Base-by-base conservation (phyloP, 2,329 filamentous ascomycete genomes). In the Epichloe sp. region DNA sequence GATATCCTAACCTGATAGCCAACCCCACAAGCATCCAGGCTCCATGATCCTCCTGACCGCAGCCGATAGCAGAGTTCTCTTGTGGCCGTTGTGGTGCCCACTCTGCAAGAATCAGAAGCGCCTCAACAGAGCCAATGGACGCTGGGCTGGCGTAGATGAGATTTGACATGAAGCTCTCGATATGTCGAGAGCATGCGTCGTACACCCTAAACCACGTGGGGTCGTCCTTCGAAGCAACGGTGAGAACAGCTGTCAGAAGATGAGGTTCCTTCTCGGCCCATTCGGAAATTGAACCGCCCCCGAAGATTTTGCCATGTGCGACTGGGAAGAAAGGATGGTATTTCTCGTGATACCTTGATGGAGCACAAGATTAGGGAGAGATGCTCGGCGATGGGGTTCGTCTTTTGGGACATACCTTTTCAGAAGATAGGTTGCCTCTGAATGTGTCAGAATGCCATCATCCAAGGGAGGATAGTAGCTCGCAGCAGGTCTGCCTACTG, bases 11-110 rank as follows among this genome's bases (percentile, higher is more conserved):
- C 6, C 84, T 75, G 6, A 88, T 67, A 3, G 84, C 84, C 19
- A 83, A 75, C 1, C 84, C 84, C 5, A 86, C 82, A 58, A 86
- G 80, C 83, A 87, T 87, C 84, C 84, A 88, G 0, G 83, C 82
- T 34, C 84, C 82, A 44, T 84, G 76, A 58, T 88, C 83, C 60
- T 87, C 84, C 62, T 87, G 83, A 8, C 84, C 84, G 51, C 83
- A 75, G 0, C 83, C 84, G 19, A 87, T 80, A 26, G 77, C 73
- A 35, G 79, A 79, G 34, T 79, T 77, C 36, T 76, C 75, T 5
- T 80, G 71, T 2, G 81, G 74, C 0, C 80, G 79, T 54, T 85
- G 83, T 0, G 82, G 82, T 6, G 82, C 82, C 84, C 84, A 88
- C 59, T 88, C 83, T 0, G 84, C 83, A 1, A 88, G 74, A 2